Evolutionary conservation across 371 early-diverging fungal species (phyloP).

Genomic region (Lichtheimia corymbifera): DNA sequence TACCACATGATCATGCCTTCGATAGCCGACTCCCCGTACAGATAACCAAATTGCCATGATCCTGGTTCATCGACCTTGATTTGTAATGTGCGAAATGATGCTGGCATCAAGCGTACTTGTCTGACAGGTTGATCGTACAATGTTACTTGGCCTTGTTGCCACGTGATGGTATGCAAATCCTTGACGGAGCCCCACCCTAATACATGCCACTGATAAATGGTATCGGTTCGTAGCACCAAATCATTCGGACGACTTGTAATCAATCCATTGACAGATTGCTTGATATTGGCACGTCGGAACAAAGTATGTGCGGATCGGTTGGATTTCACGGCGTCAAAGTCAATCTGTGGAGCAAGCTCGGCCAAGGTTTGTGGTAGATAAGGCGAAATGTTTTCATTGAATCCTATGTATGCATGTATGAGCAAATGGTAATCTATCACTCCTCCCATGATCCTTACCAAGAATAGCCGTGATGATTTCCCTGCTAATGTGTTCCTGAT

Average conservation of each 20-base stretch:
- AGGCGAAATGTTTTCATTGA: slow-evolving; percentile 42
- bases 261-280: slow-evolving; percentile 39
- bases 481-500: slow-evolving; percentile 17
- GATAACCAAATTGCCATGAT: slow-evolving; percentile 17
- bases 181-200: slow-evolving; percentile 44
- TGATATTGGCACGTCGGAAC: slow-evolving; percentile 26
- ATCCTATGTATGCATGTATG: slow-evolving; percentile 17
- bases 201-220: slow-evolving; percentile 34
- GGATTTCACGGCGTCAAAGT: slow-evolving; percentile 7
- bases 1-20: slow-evolving; percentile 27
- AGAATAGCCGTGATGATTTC: slow-evolving; percentile 40
- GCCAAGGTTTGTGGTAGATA: slow-evolving; percentile 31
- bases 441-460: slow-evolving; percentile 20
- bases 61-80: slow-evolving; percentile 14
- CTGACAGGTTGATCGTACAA: slow-evolving; percentile 13
- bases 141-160: slow-evolving; percentile 25
- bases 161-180: slow-evolving; percentile 32
- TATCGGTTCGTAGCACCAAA: slow-evolving; percentile 16
- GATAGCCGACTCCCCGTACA: slow-evolving; percentile 12
- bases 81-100: slow-evolving; percentile 36
- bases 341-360: slow-evolving; percentile 9
- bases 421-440: not conserved
- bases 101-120: slow-evolving; percentile 37
- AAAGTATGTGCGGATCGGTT: slow-evolving; percentile 5
- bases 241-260: slow-evolving; percentile 26